phyloP scores from a whole-genome alignment of 495 filamentous ascomycete genomes.

The Penicillium canescens region DNA sequence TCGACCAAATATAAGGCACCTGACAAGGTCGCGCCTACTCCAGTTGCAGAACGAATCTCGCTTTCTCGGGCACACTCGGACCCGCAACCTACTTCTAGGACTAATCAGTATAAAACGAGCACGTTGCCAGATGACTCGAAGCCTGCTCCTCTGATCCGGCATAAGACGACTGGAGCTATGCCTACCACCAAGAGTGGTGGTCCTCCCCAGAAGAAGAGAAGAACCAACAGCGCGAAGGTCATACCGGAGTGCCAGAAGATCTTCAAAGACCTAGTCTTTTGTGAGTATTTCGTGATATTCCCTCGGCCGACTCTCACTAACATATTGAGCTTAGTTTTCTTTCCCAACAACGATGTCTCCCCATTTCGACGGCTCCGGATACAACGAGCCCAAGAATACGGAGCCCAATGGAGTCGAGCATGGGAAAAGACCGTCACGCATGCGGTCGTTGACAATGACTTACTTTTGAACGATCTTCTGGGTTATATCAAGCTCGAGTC shows the following conservation, averaged over 20 bases:
- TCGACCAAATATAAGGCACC: neutral
- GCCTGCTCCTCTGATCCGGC: slow-evolving; percentile 8
- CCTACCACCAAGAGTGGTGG: slow-evolving; percentile 10
- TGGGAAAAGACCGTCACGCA: slow-evolving; percentile 63
- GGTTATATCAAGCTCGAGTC: slow-evolving; percentile 51
- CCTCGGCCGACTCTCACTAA: slow-evolving; percentile 2
- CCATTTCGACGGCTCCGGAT: slow-evolving; percentile 68
- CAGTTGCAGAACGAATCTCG: neutral
- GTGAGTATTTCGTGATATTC: slow-evolving; percentile 26
- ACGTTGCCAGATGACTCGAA: neutral
- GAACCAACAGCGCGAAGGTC: slow-evolving; percentile 28
- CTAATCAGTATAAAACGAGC: neutral
- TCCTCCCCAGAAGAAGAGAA: slow-evolving; percentile 27
- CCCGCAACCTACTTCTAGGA: slow-evolving; percentile 8
- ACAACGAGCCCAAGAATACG: slow-evolving; percentile 71
- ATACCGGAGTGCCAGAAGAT: slow-evolving; percentile 63
- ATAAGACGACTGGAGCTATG: slow-evolving; percentile 22
- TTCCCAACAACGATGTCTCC: slow-evolving; percentile 75
- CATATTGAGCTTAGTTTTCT: slow-evolving; percentile 56
- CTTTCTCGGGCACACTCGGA: slow-evolving; percentile 17
- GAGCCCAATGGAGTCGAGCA: slow-evolving; percentile 62
- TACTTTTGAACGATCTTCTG: slow-evolving; percentile 67
- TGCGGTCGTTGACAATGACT: slow-evolving; percentile 73
- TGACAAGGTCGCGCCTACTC: neutral
- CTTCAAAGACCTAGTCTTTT: slow-evolving; percentile 66